Conservation (phyloP, 768 basidiomycete species). For the Calocybe cyanea region DNA sequence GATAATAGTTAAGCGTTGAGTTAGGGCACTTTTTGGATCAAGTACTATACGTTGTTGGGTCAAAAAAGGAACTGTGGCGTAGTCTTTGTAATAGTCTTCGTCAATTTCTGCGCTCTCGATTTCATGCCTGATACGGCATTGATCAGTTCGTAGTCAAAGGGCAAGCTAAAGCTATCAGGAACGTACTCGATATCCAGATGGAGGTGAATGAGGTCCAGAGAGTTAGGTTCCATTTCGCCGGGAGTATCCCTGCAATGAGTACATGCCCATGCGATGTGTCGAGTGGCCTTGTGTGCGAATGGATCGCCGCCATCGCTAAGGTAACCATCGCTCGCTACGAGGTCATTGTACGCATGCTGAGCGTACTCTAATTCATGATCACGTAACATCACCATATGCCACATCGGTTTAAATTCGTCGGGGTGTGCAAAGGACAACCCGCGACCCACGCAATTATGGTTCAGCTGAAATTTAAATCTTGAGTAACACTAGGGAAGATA, state of each 20-base stretch:
- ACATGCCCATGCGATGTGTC: slow-evolving; percentile 26
- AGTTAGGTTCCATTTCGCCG: slow-evolving; percentile 25
- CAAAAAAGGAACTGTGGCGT: slow-evolving; percentile 13
- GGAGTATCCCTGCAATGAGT: slow-evolving; percentile 38
- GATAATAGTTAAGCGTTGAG: too few relatives aligned
- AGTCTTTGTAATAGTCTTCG: slow-evolving; percentile 27
- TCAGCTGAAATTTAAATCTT: too few relatives aligned
- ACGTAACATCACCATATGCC: too few relatives aligned
- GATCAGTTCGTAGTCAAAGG: not conserved
- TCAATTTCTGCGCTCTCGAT: slow-evolving; percentile 18
- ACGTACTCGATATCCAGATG: slow-evolving; percentile 27
- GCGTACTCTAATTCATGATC: slow-evolving; percentile 4
- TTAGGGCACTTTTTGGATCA: too few relatives aligned
- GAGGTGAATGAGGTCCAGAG: slow-evolving; percentile 24
- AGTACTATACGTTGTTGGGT: too few relatives aligned
- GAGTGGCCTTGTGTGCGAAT: not conserved
- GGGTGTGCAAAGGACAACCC: too few relatives aligned
- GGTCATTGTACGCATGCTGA: not conserved
- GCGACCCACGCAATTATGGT: too few relatives aligned
- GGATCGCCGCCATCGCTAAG: not conserved
- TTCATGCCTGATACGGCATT: slow-evolving; percentile 19
- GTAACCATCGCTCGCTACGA: not conserved
- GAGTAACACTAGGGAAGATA: too few relatives aligned
- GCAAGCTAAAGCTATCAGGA: not conserved
- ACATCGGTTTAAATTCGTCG: not conserved